Base-by-base conservation (phyloP, 2,329 filamentous ascomycete genomes). In the Didymella exigua region DNA sequence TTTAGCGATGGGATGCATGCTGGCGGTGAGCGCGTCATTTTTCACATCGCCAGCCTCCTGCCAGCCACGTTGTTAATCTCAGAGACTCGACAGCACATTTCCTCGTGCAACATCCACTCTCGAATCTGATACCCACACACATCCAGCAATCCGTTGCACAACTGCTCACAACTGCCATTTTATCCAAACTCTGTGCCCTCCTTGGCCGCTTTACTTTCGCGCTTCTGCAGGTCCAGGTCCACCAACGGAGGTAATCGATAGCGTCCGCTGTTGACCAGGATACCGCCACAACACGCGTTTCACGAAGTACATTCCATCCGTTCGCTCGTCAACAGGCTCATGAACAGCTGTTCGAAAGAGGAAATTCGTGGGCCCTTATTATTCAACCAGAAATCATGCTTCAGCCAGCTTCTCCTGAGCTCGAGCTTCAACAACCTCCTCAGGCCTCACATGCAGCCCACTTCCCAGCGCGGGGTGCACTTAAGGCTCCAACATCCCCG, bases 371-470 rank as follows among this genome's bases (percentile, higher is more conserved):
- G 63, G 51, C 60, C 49, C 59, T 59, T 56, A 50, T 60, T 55
- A 54, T 60, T 57, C 61, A 46, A 47, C 16, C 36, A 41, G 34
- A 46, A 26, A 57, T 44, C 41, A 65, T 67, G 68, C 67, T 61
- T 55, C 65, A 60, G 57, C 60, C 55, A 40, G 24, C 56, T 45
- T 56, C 61, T 48, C 51, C 42, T 10, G 56, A 61, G 38, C 58
- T 58, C 57, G 61, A 62, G 48, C 67, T 65, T 44, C 57, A 63
- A 36, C 62, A 61, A 23, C 61, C 58, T 31, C 61, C 59, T 48
- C 62, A 62, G 40, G 59, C 67, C 37, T 71, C 71, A 43, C 60
- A 70, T 62, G 70, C 68, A 47, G 69, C 67, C 38, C 65, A 68
- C 50, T 61, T 62, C 52, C 69, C 71, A 38, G 60, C 68, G 52